Evolutionary conservation across 108 stramenopile species (phyloP).

Genomic region (Cyclotella baltica): DNA sequence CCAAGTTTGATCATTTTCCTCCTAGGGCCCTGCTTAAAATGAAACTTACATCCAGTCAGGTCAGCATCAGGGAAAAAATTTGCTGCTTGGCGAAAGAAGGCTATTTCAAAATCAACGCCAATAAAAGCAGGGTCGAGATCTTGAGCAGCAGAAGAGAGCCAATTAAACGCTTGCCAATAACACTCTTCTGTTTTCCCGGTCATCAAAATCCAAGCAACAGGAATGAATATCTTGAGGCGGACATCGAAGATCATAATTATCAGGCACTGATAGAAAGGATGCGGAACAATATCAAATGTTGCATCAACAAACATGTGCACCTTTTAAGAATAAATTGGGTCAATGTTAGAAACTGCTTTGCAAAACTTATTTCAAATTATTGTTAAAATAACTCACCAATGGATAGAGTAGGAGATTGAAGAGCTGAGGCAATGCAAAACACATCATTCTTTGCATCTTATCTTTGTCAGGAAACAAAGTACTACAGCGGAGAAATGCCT

Average conservation of each 20-base stretch:
- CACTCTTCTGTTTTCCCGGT: conserved; percentile 24
- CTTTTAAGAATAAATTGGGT: background rate
- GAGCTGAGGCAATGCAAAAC: background rate
- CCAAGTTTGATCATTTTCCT: conserved; percentile 11
- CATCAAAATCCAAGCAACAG: conserved; percentile 25
- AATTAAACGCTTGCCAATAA: conserved; percentile 28
- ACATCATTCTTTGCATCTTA: conserved; percentile 13
- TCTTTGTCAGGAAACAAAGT: conserved; percentile 5
- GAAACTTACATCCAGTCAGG: conserved; percentile 12
- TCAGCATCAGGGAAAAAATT: background rate
- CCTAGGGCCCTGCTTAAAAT: conserved; percentile 17
- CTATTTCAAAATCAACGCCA: conserved; percentile 24
- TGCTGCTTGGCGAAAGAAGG: background rate
- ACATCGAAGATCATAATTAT: conserved; percentile 23
- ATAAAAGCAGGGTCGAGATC: conserved; percentile 1
- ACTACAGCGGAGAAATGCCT: background rate
- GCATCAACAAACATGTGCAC: conserved; percentile 22
- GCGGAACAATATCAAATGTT: conserved; percentile 15
- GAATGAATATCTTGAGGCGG: conserved; percentile 6
- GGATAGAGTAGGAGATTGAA: conserved; percentile 10
- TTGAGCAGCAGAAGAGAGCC: conserved; percentile 3
- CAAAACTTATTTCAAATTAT: too few relatives aligned
- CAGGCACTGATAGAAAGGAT: conserved; percentile 25
- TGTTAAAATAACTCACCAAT: conserved; percentile 4
- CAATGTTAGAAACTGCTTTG: background rate